A percentile compares a stretch with the other conserved stretches of the same genome.
These are phyloP conservation scores for Saturnispora dispora DNA, from an alignment of 805 yeast genomes.

Conservation along the genomic window DNA sequence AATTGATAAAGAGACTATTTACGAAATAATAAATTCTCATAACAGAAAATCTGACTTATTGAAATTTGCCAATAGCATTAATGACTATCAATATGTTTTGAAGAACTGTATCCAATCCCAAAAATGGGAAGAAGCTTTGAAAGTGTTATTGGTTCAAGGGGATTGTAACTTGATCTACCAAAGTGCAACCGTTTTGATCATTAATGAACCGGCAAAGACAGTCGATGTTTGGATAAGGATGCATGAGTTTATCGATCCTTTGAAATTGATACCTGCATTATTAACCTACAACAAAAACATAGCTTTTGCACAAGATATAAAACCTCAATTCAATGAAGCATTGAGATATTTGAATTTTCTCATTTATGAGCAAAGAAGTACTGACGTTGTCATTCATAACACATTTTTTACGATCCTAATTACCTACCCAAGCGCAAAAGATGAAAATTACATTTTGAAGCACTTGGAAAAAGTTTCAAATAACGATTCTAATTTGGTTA, in stretches of 20 bases:
- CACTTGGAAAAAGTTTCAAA: conserved; percentile 35
- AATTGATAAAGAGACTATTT: conserved; percentile 60
- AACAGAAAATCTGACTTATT: conserved; percentile 57
- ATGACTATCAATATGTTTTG: conserved; percentile 63
- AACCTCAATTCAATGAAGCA: conserved; percentile 49
- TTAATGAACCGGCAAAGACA: conserved; percentile 60
- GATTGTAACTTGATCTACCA: conserved; percentile 47
- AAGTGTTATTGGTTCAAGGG: conserved; percentile 41
- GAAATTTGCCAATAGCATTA: conserved; percentile 54
- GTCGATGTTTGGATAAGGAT: conserved; percentile 72
- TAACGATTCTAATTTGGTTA: conserved; percentile 11
- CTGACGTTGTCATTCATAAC: conserved; percentile 51
- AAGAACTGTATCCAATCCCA: conserved; percentile 59
- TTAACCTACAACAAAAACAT: conserved; percentile 53
- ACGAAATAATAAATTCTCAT: conserved; percentile 60
- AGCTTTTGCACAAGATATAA: conserved; percentile 25
- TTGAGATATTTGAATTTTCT: conserved; percentile 53
- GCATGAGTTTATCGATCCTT: conserved; percentile 42
- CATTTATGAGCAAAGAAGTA: conserved; percentile 35
- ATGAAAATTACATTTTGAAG: conserved; percentile 40
- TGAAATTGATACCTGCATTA: conserved; percentile 65
- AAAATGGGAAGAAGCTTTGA: conserved; percentile 67
- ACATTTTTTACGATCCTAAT: conserved; percentile 61
- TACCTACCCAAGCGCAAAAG: conserved; percentile 31
- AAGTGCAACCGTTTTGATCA: conserved; percentile 58